phyloP scores from a whole-genome alignment of 1,284 basidiomycete species.

The Porogramme epimiltina region DNA sequence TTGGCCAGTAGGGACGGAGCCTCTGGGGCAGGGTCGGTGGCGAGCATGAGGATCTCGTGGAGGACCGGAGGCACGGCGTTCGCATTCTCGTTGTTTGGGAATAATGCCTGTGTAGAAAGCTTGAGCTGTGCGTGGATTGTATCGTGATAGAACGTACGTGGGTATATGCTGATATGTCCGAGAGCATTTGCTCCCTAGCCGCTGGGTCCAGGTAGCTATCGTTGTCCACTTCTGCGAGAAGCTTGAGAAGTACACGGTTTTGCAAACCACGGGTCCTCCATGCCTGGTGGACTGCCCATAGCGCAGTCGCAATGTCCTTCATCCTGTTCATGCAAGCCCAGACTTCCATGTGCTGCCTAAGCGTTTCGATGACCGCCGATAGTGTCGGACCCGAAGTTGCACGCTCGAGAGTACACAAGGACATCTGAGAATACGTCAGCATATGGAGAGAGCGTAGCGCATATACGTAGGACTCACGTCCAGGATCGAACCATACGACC shows the following conservation, averaged over 20 bases:
- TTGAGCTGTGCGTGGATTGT: background rate
- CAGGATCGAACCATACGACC: conserved; percentile 66
- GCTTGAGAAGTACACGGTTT: conserved; percentile 58
- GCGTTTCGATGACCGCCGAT: conserved; percentile 60
- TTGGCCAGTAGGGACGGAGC: conserved; percentile 72
- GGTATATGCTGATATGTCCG: conserved; percentile 60
- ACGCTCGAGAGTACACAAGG: conserved; percentile 55
- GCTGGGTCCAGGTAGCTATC: conserved; percentile 52
- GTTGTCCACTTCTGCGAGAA: conserved; percentile 66
- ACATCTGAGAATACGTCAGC: conserved; percentile 47
- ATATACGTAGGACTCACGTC: conserved; percentile 48
- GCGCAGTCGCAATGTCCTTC: conserved; percentile 51
- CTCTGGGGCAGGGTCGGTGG: conserved; percentile 54
- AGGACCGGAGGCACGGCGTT: conserved; percentile 59
- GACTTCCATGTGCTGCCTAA: conserved; percentile 66
- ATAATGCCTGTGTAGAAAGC: conserved; percentile 39
- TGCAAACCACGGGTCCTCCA: conserved; percentile 67
- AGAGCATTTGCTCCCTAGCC: conserved; percentile 57
- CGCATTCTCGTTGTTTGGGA: conserved; percentile 45
- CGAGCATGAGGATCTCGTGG: conserved; percentile 67
- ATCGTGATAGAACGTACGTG: conserved; percentile 42
- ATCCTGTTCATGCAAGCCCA: conserved; percentile 79
- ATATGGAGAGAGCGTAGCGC: background rate
- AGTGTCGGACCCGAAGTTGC: conserved; percentile 53
- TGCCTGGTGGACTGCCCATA: conserved; percentile 62